Conservation (phyloP, 192 early-diverging fungal species). For the Umbelopsis ramanniana region DNA sequence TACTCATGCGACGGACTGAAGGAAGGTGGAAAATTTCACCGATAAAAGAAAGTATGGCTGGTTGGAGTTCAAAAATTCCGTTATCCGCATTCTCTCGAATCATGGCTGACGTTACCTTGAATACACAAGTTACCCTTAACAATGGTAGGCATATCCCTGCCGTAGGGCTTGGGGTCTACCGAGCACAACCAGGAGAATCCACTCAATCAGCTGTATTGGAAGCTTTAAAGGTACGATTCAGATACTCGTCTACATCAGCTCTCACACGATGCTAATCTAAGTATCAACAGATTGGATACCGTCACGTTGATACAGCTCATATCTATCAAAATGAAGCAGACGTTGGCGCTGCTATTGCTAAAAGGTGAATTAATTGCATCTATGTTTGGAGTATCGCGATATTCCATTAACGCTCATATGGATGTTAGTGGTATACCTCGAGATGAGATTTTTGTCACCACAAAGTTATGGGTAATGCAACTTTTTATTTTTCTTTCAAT, state of each 20-base stretch:
- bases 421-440: conserved; percentile 65
- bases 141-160: conserved; percentile 65
- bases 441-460: conserved; percentile 78
- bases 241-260: not conserved
- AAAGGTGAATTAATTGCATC: conserved; percentile 25
- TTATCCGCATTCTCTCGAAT: not conserved
- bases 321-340: conserved; percentile 78
- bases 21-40: too few relatives aligned
- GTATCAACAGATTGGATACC: conserved; percentile 54
- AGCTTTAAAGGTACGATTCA: conserved; percentile 52
- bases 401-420: conserved; percentile 47
- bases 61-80: not conserved
- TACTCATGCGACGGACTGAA: not conserved
- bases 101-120: not conserved
- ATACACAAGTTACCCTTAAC: conserved; percentile 30
- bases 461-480: conserved; percentile 54
- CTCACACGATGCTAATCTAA: not conserved
- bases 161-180: conserved; percentile 57
- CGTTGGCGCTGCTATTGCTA: conserved; percentile 71
- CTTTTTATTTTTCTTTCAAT: not conserved
- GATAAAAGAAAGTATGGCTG: too few relatives aligned
- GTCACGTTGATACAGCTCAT: conserved; percentile 62
- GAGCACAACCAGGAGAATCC: conserved; percentile 52
- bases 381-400: not conserved
- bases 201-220: conserved; percentile 60